phyloP scores from a whole-genome alignment of 495 filamentous ascomycete genomes.

The Penicillium coffeae region DNA sequence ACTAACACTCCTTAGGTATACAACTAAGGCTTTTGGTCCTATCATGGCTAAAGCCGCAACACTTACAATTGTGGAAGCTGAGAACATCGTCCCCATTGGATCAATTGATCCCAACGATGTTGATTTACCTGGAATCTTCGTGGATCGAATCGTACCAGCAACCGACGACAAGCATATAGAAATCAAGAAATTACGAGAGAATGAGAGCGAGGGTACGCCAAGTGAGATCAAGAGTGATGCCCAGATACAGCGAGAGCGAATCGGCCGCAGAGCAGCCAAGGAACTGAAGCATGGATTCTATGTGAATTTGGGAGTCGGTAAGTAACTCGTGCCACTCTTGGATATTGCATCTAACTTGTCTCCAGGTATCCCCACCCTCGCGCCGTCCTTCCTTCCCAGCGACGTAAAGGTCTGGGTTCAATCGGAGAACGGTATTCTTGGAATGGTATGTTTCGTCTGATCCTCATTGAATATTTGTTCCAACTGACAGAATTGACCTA shows the following conservation, averaged over 20 bases:
- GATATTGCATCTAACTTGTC: background rate
- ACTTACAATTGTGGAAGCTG: conserved; percentile 87
- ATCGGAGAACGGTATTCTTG: conserved; percentile 88
- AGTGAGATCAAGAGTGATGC: conserved; percentile 57
- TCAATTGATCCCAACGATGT: conserved; percentile 76
- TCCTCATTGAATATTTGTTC: background rate
- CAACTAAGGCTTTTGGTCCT: conserved; percentile 66
- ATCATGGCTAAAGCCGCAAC: conserved; percentile 86
- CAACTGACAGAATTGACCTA: conserved; percentile 22
- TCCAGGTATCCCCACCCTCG: conserved; percentile 73
- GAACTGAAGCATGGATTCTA: conserved; percentile 95
- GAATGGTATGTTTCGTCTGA: conserved; percentile 47
- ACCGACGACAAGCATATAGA: conserved; percentile 76
- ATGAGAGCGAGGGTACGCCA: conserved; percentile 42
- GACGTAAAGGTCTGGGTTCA: conserved; percentile 81
- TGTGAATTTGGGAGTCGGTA: conserved; percentile 87
- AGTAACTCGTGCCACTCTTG: conserved; percentile 36
- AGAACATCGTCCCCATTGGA: conserved; percentile 82
- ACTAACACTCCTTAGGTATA: conserved; percentile 42
- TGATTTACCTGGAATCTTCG: conserved; percentile 85
- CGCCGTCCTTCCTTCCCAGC: conserved; percentile 74
- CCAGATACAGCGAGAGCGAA: conserved; percentile 70
- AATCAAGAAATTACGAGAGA: conserved; percentile 68
- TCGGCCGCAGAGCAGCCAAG: conserved; percentile 79
- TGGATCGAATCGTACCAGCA: conserved; percentile 76